Base-by-base conservation (phyloP, 1,284 basidiomycete genomes). In the Cryptococcus sp. region DNA sequence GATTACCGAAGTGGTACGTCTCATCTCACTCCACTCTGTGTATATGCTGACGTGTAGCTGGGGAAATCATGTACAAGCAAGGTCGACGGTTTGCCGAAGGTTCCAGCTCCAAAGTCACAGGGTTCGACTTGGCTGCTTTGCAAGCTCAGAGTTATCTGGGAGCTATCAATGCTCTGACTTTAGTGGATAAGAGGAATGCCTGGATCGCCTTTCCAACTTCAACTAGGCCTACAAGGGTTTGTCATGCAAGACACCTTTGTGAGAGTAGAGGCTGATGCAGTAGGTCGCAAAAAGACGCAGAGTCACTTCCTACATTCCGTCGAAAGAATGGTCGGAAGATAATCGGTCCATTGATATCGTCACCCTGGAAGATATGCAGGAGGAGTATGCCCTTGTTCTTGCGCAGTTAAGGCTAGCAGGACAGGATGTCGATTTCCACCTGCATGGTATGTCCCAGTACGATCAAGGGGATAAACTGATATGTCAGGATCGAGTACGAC, bases 21-120 rank as follows among this genome's bases (percentile, higher is more conserved):
- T 10, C 16, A n/a, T 11, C 48, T 34, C 32, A 34, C 32, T 34
- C 32, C 2, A 22, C 24, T 23, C 21, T 32, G 39, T 53, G 25
- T n/a, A 11, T 37, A n/a, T 32, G 62, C 54, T 52, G 59, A 57
- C 54, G 54, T 56, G 53, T 48, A 93, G 91, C 91, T 49, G 88
- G 88, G 11, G 80, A 87, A 50, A 85, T 85, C 21, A 98, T 98
- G 93, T 98, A 96, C 73, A 88, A 92, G 64, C 86, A 91, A 55
- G 91, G 88, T 16, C 81, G 86, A 53, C 86, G 89, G 61, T 76
- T 97, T 9, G 83, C 82, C 48, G 83, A 84, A 45, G 73, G 60
- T 7, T 41, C 50, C 4, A 55, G 50, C 2, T 48, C 57, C 18
- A 62, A 54, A 23, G 32, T 55, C 9, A 59, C 61, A 51, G 82